Base-by-base conservation (phyloP, 2,329 filamentous ascomycete genomes). In the Dactylonectria estremocensis region DNA sequence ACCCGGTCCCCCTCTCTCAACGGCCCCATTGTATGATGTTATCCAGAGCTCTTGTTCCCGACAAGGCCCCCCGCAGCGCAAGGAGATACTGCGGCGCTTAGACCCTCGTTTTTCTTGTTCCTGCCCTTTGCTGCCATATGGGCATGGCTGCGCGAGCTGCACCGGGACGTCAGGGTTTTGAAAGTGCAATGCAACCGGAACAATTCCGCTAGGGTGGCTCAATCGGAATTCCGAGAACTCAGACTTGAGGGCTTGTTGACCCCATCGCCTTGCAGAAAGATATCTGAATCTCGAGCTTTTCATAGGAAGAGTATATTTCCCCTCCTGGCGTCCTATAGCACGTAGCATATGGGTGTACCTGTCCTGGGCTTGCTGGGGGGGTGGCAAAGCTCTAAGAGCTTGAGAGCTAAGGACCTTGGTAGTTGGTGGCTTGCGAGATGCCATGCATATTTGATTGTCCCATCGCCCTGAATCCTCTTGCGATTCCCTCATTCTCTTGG, bases 261-360 rank as follows among this genome's bases (percentile, higher is more conserved):
- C 52, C 52, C 52, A 40, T 40, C 52, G 35, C 46, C 56, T 54
- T 45, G 56, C 28, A 40, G 56, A 61, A 56, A 61, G 54, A 53
- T 45, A 16, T 56, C 49, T 48, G 60, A 66, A 74, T 56, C 46
- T 67, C 64, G 70, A 45, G 64, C 66, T 63, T 64, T 68, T 52
- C 64, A 65, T 67, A 61, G 43, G 48, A 49, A 75, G 74, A 75
- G 73, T 75, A 28, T 75, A 75, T 73, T 75, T 71, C 61, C 71
- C 73, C 73, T 73, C 66, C 63, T 61, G 63, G 61, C 54, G 55
- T 66, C 53, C 61, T 55, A 33, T 14, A 37, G 35, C 35, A 37
- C 7, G 35, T 37, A 37, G 40, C 40, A 45, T n/a, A 5, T 37
- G 35, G 35, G 54, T 57, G 57, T 53, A 59, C 59, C 46, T 43